These are phyloP conservation scores for Exophiala bonariae DNA, from an alignment of 2,329 filamentous ascomycete species.

Conservation along the genomic window DNA sequence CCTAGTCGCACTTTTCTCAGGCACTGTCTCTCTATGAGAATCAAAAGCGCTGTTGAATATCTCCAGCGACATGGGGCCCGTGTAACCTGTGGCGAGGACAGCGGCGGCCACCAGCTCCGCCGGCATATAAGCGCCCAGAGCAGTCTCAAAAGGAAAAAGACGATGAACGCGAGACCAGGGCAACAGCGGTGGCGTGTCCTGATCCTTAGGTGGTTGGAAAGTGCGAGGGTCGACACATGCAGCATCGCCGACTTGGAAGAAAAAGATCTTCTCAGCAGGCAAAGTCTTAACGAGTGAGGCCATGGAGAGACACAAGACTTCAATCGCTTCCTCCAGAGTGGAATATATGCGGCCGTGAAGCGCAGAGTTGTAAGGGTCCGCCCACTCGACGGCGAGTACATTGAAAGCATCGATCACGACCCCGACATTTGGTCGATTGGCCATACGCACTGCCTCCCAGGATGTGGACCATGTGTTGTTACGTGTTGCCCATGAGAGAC, in stretches of 20 bases:
- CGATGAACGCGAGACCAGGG: conserved; percentile 36
- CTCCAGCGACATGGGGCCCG: conserved; percentile 34
- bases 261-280: conserved; percentile 35
- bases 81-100: conserved; percentile 34
- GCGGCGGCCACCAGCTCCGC: conserved; percentile 34
- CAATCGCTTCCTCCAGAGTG: conserved; percentile 30
- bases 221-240: conserved; percentile 29
- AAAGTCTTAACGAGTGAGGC: conserved; percentile 29
- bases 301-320: conserved; percentile 30
- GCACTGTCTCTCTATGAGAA: conserved; percentile 22
- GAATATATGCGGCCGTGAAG: conserved; percentile 33
- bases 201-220: conserved; percentile 28
- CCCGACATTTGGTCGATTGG: conserved; percentile 35
- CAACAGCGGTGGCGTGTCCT: conserved; percentile 28
- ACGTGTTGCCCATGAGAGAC: conserved; percentile 34
- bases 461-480: conserved; percentile 37
- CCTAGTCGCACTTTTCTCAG: conserved; percentile 29
- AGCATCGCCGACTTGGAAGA: conserved; percentile 36
- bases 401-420: conserved; percentile 37
- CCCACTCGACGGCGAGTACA: conserved; percentile 35
- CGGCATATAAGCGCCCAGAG: conserved; percentile 34
- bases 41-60: conserved; percentile 35
- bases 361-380: conserved; percentile 32
- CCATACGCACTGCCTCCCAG: conserved; percentile 35
- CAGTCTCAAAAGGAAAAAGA: conserved; percentile 31